phyloP scores from a whole-genome alignment of 495 filamentous ascomycete species.

The Xylona heveae region DNA sequence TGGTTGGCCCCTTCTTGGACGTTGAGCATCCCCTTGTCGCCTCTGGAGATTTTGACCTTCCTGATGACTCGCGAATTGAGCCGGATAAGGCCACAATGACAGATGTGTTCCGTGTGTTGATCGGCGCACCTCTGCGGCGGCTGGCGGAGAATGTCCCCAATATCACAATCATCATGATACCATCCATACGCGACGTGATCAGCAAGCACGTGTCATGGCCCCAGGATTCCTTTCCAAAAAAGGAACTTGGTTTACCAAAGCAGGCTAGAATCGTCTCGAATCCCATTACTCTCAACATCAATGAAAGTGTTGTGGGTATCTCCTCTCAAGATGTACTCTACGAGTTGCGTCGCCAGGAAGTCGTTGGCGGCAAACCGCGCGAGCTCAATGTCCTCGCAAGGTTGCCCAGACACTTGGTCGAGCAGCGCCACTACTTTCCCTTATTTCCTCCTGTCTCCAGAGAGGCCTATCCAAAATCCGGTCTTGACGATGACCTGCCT shows the following conservation, averaged over 20 bases:
- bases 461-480: slow-evolving; percentile 39
- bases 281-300: slow-evolving; percentile 66
- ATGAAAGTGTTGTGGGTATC: slow-evolving; percentile 62
- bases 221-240: slow-evolving; percentile 55
- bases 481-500: slow-evolving; percentile 28
- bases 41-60: slow-evolving; percentile 77
- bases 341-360: slow-evolving; percentile 59
- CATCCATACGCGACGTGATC: slow-evolving; percentile 68
- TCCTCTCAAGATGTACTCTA: slow-evolving; percentile 67
- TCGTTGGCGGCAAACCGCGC: slow-evolving; percentile 30
- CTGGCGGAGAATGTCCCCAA: slow-evolving; percentile 46
- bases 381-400: slow-evolving; percentile 41
- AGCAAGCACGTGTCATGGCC: slow-evolving; percentile 77
- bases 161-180: slow-evolving; percentile 63
- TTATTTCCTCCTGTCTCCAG: slow-evolving; percentile 61
- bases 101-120: slow-evolving; percentile 63
- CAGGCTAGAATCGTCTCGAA: slow-evolving; percentile 61
- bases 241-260: slow-evolving; percentile 56
- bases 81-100: slow-evolving; percentile 59
- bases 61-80: slow-evolving; percentile 43
- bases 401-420: slow-evolving; percentile 48
- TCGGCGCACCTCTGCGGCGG: slow-evolving; percentile 41
- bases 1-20: slow-evolving; percentile 79
- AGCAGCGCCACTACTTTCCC: slow-evolving; percentile 79
- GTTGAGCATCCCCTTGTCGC: slow-evolving; percentile 76